These are phyloP conservation scores for Eremothecium gossypii DNA, from an alignment of 1,139 yeast genomes.

Conservation along the genomic window DNA sequence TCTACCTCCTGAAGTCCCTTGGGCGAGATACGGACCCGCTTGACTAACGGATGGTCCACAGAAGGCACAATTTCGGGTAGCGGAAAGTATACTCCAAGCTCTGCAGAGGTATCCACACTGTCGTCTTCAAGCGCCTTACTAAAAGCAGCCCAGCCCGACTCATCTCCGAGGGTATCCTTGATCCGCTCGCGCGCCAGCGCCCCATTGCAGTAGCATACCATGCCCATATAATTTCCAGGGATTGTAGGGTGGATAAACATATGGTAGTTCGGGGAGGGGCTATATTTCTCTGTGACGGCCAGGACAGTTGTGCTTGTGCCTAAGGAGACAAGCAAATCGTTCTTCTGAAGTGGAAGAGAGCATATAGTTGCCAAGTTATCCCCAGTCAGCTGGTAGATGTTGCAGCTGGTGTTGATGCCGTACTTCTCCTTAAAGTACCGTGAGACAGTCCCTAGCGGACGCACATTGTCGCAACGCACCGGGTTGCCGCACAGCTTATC, in stretches of 20 bases:
- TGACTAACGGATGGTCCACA: slow-evolving; percentile 42
- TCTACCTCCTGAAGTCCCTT: slow-evolving; percentile 28
- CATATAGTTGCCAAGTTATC: slow-evolving; percentile 86
- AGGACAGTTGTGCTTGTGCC: slow-evolving; percentile 89
- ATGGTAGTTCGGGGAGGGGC: slow-evolving; percentile 77
- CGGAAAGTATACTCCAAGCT: slow-evolving; percentile 78
- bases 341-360: slow-evolving; percentile 65
- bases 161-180: slow-evolving; percentile 46
- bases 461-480: slow-evolving; percentile 22
- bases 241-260: slow-evolving; percentile 80
- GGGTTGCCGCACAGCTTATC: slow-evolving; percentile 22
- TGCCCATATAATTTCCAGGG: slow-evolving; percentile 75
- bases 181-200: slow-evolving; percentile 76
- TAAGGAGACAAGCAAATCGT: slow-evolving; percentile 71
- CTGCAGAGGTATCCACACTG: slow-evolving; percentile 29
- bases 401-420: slow-evolving; percentile 49
- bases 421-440: slow-evolving; percentile 54
- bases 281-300: slow-evolving; percentile 66
- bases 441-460: slow-evolving; percentile 42
- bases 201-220: slow-evolving; percentile 92
- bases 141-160: slow-evolving; percentile 52
- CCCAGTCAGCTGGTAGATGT: slow-evolving; percentile 69
- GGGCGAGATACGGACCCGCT: slow-evolving; percentile 1
- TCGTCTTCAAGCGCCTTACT: slow-evolving; percentile 39
- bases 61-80: slow-evolving; percentile 85